These are phyloP conservation scores for Neurospora hispaniola DNA, from an alignment of 495 filamentous ascomycete genomes.

Conservation along the genomic window DNA sequence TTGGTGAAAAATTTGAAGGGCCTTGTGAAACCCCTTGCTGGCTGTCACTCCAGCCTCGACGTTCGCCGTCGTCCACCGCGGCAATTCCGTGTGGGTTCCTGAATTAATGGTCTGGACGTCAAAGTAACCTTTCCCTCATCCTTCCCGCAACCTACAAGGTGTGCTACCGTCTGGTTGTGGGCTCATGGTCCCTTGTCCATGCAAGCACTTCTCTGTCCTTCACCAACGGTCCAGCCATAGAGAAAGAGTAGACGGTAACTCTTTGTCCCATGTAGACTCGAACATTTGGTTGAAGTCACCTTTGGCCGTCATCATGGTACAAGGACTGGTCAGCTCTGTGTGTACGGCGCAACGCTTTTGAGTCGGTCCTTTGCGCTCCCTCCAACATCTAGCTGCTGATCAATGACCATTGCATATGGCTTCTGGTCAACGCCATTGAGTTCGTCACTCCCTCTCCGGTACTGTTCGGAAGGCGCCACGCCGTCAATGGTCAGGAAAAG, in stretches of 20 bases:
- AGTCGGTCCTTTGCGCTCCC: neutral
- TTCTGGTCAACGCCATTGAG: neutral
- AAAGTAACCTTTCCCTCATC: neutral
- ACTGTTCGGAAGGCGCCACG: neutral
- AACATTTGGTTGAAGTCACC: conserved; percentile 9
- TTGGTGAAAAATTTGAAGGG: conserved; percentile 14
- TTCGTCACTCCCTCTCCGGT: neutral
- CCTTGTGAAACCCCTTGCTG: conserved; percentile 18
- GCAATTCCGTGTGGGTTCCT: neutral
- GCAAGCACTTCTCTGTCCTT: conserved; percentile 7
- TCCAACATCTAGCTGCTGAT: neutral
- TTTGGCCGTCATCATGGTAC: conserved; percentile 23
- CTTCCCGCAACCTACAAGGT: conserved; percentile 10
- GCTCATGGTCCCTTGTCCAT: conserved; percentile 9
- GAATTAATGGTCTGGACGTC: conserved; percentile 2
- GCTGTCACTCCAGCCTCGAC: neutral
- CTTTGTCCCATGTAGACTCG: neutral
- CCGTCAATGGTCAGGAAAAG: neutral
- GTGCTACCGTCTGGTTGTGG: neutral
- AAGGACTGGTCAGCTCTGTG: conserved; percentile 14
- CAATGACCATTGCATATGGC: neutral
- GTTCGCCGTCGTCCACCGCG: neutral
- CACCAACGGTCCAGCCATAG: neutral
- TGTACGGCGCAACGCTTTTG: neutral
- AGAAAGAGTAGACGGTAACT: neutral